These are phyloP conservation scores for Morella rubra DNA, from an alignment of 306 rosid genomes.

Conservation along the genomic window DNA sequence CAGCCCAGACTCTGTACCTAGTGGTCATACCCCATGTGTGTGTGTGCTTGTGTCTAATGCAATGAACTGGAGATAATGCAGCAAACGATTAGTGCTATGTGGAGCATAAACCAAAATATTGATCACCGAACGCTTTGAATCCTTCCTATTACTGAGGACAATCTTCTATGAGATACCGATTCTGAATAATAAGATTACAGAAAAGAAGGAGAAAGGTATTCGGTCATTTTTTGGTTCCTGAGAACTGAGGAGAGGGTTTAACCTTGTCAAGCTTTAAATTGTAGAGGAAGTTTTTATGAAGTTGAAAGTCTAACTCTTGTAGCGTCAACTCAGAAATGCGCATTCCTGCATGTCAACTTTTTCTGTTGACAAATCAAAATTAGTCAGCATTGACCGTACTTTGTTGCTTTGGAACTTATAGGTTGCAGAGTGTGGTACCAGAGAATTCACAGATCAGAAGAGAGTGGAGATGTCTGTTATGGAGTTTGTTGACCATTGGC, in stretches of 20 bases:
- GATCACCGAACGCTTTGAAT: neutral
- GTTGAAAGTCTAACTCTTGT: neutral
- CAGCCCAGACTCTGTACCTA: neutral
- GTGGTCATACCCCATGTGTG: neutral
- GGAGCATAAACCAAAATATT: neutral
- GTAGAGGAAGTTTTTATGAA: neutral
- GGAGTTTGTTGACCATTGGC: slow-evolving; percentile 57
- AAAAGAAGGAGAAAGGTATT: neutral
- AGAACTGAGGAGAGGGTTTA: neutral
- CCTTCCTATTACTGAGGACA: neutral
- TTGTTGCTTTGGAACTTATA: slow-evolving; percentile 24
- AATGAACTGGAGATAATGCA: neutral
- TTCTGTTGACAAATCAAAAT: neutral
- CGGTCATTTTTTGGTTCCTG: neutral
- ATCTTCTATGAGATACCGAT: neutral
- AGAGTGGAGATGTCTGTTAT: slow-evolving; percentile 72
- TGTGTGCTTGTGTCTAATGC: no score
- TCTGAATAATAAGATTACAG: neutral
- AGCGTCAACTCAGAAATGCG: neutral
- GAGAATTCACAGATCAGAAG: slow-evolving; percentile 87
- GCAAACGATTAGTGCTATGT: neutral
- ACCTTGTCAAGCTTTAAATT: neutral
- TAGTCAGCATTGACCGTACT: neutral
- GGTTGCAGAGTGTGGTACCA: slow-evolving; percentile 86
- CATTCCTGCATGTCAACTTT: neutral